phyloP scores from a whole-genome alignment of 768 basidiomycete species.

The Phlebiopsis flavidoalba region DNA sequence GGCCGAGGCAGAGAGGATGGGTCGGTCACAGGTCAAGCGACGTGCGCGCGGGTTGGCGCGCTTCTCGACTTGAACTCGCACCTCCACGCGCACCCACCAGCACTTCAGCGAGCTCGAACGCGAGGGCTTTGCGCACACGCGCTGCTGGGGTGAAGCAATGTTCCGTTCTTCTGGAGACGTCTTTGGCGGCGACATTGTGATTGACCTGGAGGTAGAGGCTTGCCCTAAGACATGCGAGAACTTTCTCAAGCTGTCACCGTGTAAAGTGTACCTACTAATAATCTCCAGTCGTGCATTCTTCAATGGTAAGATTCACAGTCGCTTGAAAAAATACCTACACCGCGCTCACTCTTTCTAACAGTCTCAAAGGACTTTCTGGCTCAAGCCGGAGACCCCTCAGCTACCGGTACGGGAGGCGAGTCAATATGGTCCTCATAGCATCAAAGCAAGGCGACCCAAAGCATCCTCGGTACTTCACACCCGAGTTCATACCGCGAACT shows the following conservation, averaged over 20 bases:
- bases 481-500: slow-evolving; percentile 74
- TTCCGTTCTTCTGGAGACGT: slow-evolving; percentile 96
- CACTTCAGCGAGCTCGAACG: background rate
- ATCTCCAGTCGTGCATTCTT: slow-evolving; percentile 98
- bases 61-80: background rate
- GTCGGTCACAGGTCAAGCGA: background rate
- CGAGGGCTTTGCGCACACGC: background rate
- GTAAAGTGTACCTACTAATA: slow-evolving; percentile 81
- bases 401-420: slow-evolving; percentile 91
- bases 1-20: background rate
- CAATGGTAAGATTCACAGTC: slow-evolving; percentile 65
- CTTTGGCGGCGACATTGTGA: slow-evolving; percentile 93
- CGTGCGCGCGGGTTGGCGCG: background rate
- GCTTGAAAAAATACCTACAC: background rate
- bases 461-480: slow-evolving; percentile 79
- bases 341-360: too few species aligned
- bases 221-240: slow-evolving; percentile 94
- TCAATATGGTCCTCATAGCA: slow-evolving; percentile 78
- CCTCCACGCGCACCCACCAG: background rate
- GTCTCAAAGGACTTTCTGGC: slow-evolving; percentile 98
- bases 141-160: slow-evolving; percentile 40
- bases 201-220: slow-evolving; percentile 87
- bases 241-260: slow-evolving; percentile 96
- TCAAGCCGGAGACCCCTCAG: slow-evolving; percentile 94
- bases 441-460: slow-evolving; percentile 34